phyloP scores from a whole-genome alignment of 164 flowering plant species.

The Cinnamomum micranthum region DNA sequence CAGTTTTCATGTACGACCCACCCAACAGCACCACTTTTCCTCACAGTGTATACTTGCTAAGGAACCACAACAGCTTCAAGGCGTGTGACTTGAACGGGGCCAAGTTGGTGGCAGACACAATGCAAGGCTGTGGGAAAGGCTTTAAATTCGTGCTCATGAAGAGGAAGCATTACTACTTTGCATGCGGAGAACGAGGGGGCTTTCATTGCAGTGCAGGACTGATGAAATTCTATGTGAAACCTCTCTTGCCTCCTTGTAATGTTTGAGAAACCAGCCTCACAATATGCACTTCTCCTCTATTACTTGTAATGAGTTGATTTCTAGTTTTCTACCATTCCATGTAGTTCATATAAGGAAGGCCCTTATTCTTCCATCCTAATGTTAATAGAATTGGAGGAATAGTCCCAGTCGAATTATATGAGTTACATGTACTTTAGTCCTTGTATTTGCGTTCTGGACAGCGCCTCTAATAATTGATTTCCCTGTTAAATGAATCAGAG shows the following conservation, averaged over 20 bases:
- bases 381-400: no score
- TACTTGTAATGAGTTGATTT: no score
- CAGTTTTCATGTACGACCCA: conserved; percentile 47
- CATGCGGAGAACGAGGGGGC: conserved; percentile 36
- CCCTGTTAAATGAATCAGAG: no score
- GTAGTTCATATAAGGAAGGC: no score
- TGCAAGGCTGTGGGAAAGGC: conserved; percentile 38
- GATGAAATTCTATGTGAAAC: conserved; percentile 41
- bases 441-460: no score
- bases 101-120: conserved; percentile 28
- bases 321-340: no score
- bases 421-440: no score
- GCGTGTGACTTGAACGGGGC: conserved; percentile 43
- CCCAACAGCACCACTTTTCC: conserved; percentile 30
- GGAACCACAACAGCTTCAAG: conserved; percentile 32
- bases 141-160: conserved; percentile 20
- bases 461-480: no score
- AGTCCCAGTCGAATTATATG: no score
- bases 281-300: conserved; percentile 8
- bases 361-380: no score
- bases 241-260: conserved; percentile 15
- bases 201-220: conserved; percentile 33
- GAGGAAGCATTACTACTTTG: conserved; percentile 33
- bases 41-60: conserved; percentile 51
- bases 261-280: background rate